Conservation (phyloP, 164 flowering plant genomes). For the Annona cherimola region DNA sequence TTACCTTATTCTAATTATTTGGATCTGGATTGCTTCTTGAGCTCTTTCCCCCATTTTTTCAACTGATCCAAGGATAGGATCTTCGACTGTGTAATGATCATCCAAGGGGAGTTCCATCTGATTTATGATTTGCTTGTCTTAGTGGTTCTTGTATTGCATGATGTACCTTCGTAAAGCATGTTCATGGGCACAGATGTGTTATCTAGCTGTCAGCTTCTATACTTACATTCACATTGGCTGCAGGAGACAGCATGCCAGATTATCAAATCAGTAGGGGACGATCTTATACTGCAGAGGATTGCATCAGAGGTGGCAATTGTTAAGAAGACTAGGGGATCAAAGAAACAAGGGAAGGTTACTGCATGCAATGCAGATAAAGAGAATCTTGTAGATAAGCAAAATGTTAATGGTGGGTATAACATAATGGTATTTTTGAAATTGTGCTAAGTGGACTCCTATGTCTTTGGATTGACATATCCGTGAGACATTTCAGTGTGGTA, state of each 20-base stretch:
- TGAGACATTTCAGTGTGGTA: neutral
- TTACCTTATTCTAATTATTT: neutral
- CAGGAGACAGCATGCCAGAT: conserved; percentile 82
- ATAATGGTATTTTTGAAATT: neutral
- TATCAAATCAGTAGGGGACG: conserved; percentile 65
- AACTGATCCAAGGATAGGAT: neutral
- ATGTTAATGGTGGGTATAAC: conserved; percentile 33
- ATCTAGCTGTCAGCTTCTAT: neutral
- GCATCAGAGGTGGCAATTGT: conserved; percentile 59
- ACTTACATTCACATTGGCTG: conserved; percentile 6
- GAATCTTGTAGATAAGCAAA: conserved; percentile 18
- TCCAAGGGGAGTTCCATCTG: neutral
- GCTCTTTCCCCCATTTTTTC: neutral
- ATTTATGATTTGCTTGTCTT: neutral
- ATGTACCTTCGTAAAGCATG: neutral
- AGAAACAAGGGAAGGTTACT: conserved; percentile 33
- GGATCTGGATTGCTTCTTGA: neutral
- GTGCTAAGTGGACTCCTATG: neutral
- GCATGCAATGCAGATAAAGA: conserved; percentile 26
- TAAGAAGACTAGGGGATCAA: conserved; percentile 42
- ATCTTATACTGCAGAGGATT: conserved; percentile 46
- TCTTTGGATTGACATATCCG: neutral
- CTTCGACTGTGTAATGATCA: neutral
- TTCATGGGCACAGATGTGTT: neutral
- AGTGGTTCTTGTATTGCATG: neutral